Evolutionary conservation across 257 asterid species (phyloP).

Genomic region (Ballota nigra): DNA sequence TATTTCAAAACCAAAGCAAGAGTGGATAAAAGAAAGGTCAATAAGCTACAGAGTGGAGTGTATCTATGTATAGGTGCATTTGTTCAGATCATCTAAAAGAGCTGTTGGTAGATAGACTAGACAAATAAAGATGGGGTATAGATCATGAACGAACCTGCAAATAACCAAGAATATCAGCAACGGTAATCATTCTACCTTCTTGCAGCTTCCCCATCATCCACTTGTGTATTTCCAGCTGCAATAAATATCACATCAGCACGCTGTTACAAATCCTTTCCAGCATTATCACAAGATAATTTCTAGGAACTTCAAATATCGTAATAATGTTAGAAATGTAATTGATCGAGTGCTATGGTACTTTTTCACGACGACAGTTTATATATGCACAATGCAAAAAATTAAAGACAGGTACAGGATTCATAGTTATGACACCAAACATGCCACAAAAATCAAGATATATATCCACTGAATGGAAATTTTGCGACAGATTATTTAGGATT

Average conservation of each 20-base stretch:
- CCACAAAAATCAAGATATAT: too few relatives aligned
- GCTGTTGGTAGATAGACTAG: not conserved
- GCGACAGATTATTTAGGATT: too few relatives aligned
- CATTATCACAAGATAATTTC: not conserved
- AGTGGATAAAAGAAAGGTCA: not conserved
- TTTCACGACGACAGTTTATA: not conserved
- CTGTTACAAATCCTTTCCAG: not conserved
- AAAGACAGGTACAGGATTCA: not conserved
- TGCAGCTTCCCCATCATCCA: slow-evolving; percentile 14
- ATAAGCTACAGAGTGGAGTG: too few relatives aligned
- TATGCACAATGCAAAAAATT: not conserved
- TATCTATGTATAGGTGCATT: too few relatives aligned
- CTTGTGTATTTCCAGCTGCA: slow-evolving; percentile 14
- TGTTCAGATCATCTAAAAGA: not conserved
- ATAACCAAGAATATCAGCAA: slow-evolving; percentile 17
- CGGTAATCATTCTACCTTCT: slow-evolving; percentile 7
- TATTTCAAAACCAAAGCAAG: not conserved
- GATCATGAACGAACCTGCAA: slow-evolving; percentile 6
- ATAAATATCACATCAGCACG: not conserved
- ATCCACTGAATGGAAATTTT: too few relatives aligned
- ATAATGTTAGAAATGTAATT: too few relatives aligned
- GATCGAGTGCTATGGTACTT: too few relatives aligned
- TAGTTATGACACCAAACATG: not conserved
- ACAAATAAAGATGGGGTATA: not conserved
- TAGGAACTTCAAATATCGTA: not conserved